Base-by-base conservation (phyloP, 2,329 filamentous ascomycete genomes). In the Bertia moriformis region DNA sequence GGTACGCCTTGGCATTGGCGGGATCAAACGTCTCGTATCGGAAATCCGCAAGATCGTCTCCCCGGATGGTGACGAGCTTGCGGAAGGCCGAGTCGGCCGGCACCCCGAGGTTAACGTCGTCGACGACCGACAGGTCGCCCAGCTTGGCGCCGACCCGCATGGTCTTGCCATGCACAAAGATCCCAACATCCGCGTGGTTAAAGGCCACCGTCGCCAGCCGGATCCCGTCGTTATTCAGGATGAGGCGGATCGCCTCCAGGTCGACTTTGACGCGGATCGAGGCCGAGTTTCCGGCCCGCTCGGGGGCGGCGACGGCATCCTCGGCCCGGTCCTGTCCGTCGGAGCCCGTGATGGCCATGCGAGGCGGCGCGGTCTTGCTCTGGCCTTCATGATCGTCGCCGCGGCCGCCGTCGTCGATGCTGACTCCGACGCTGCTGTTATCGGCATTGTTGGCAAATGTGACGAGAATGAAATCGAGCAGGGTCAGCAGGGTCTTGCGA, bases 181-280 rank as follows among this genome's bases (percentile, higher is more conserved):
- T 79, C 1, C 84, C 84, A 22, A 95, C 81, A 53, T 95, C 83
- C 2, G 88, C 91, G 42, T 91, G 89, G 47, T 86, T 93, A 51
- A 98, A 76, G 39, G 87, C 91, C 14, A 98, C 61, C 0, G 91
- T 98, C 19, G 91, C 91, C 19, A 98, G 69, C 18, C 91, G 78
- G 42, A 96, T 93, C 1, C 91, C 91, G 54, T 98, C 93, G 46
- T 98, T 96, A 55, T 99, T 99, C 40, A 99, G 67, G 45, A 98
- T 89, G 19, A 98, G 69, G 2, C 86, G 77, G 45, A 99, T 94
- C 62, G 83, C 88, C 62, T 93, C 93, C 44, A 99, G 63, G 44
- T 95, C 82, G 33, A 93, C 80, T 58, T 93, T 93, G 57, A 99
- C 89, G 18, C 87, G 78, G 46, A 98, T 91, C 45, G 91, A 93